Evolutionary conservation across 2,329 filamentous ascomycete genomes (phyloP), one percentile per base, ranked within the genome.

Genomic region (Alternaria triticina): DNA sequence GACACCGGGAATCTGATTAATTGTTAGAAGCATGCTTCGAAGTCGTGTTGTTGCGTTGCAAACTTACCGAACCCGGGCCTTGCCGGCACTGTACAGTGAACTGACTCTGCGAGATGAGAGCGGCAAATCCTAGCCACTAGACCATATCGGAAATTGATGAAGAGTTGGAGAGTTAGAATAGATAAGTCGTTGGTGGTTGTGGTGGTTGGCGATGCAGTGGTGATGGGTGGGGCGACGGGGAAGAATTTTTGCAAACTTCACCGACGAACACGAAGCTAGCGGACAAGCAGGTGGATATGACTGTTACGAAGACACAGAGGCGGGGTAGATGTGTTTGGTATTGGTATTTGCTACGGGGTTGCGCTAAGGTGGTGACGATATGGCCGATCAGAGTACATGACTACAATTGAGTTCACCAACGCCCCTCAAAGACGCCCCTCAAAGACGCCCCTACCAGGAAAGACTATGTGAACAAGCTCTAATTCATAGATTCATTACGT

Each of bases 91-190:
- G 43, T 54, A 30, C 33, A 54, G 52, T 55, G 55, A 61, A 44
- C 58, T 46, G 20, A 62, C 62, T 62, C 59, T 62, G 25, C 54
- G 36, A 52, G 43, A 56, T 66, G 64, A 66, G 61, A 66, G 63
- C 61, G 64, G 64, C 61, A 64, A 64, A 66, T 66, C 61, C 61
- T 64, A 66, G 61, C 61, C 61, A 64, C 61, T 64, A 64, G 61
- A 66, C 63, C 63, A 66, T 66, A 55, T 66, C 63, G 63, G 63
- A 66, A 25, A 46, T 63, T 63, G 56, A 63, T 66, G 44, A 9
- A 40, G 27, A 6, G 4, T 0, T 46, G 6, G 3, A 3, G 1
- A 23, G n/a, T 2, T 33, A 12, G 5, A 11, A 27, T 4, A 0
- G 3, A 30, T 55, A 45, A 13, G 23, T 56, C 1, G 11, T 23